phyloP scores from a whole-genome alignment of 2,329 filamentous ascomycete species.

The Elsinoe ampelina region DNA sequence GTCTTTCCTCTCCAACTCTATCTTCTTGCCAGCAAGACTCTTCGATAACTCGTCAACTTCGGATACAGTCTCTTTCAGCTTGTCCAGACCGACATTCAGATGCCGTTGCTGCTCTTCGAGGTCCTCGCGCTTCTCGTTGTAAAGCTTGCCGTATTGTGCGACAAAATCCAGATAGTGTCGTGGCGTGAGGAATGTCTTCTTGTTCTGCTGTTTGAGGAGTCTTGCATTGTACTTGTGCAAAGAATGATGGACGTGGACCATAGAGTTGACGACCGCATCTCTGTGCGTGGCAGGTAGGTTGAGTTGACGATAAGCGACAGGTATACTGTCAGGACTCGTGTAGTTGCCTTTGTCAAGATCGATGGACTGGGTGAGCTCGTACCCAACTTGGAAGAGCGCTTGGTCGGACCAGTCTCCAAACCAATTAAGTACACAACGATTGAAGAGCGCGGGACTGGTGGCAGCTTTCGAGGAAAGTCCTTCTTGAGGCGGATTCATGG shows the following conservation, averaged over 20 bases:
- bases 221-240: constrained; percentile 82
- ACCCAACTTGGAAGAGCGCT: constrained; percentile 93
- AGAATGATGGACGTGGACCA: constrained; percentile 98
- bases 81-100: constrained; percentile 95
- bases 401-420: constrained; percentile 99
- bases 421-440: constrained; percentile 99
- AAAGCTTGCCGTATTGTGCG: constrained; percentile 91
- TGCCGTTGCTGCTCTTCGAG: constrained; percentile 97
- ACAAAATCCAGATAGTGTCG: constrained; percentile 98
- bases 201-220: constrained; percentile 83
- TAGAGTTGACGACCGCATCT: constrained; percentile 88
- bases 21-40: constrained; percentile 90
- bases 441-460: constrained; percentile 96
- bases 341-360: constrained; percentile 87
- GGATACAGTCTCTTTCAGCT: constrained; percentile 90
- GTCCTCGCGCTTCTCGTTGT: constrained; percentile 97
- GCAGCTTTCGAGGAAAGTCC: constrained; percentile 92
- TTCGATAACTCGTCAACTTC: constrained; percentile 88
- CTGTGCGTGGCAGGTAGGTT: constrained; percentile 78
- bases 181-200: constrained; percentile 85
- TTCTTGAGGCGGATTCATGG: constrained; percentile 97
- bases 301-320: constrained; percentile 82
- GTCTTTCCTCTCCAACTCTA: constrained; percentile 85
- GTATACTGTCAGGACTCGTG: constrained; percentile 78
- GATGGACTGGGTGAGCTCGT: constrained; percentile 90